Evolutionary conservation across 169 alveolate genomes (phyloP).

Genomic region (Babesia microti): DNA sequence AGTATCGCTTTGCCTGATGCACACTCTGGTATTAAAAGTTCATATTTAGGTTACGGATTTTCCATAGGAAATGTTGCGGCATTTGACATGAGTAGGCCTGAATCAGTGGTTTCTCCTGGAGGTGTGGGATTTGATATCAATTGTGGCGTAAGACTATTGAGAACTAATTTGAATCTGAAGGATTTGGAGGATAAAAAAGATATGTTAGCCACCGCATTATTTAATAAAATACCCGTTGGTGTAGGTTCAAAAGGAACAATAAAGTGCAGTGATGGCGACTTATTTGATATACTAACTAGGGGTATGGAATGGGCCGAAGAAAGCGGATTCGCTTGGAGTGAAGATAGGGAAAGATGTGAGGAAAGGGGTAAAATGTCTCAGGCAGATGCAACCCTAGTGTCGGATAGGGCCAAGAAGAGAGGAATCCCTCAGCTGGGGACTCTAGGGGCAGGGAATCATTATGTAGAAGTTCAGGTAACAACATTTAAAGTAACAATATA

Average conservation of each 20-base stretch:
- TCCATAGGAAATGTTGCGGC: slow-evolving; percentile 85
- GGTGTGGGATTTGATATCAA: slow-evolving; percentile 84
- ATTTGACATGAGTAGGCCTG: slow-evolving; percentile 63
- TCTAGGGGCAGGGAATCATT: slow-evolving; percentile 82
- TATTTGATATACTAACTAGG: slow-evolving; percentile 60
- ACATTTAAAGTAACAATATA: background rate
- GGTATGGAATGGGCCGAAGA: slow-evolving; percentile 73
- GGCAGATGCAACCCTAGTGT: slow-evolving; percentile 72
- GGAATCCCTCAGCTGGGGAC: slow-evolving; percentile 83
- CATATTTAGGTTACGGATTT: slow-evolving; percentile 70
- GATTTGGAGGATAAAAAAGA: slow-evolving; percentile 60
- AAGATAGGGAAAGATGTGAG: slow-evolving; percentile 70
- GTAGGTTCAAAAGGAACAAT: slow-evolving; percentile 73
- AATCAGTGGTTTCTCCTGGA: slow-evolving; percentile 77
- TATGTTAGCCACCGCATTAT: slow-evolving; percentile 65
- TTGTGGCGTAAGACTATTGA: slow-evolving; percentile 75
- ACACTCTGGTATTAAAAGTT: slow-evolving; percentile 47
- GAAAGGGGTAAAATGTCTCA: slow-evolving; percentile 74
- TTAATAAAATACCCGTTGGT: slow-evolving; percentile 80
- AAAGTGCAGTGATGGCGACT: slow-evolving; percentile 42
- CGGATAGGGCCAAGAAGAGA: slow-evolving; percentile 69
- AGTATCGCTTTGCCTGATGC: slow-evolving; percentile 75
- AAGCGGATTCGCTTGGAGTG: slow-evolving; percentile 67
- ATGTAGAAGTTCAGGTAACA: slow-evolving; percentile 72
- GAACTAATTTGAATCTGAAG: slow-evolving; percentile 43